These are phyloP conservation scores for Aegilops umbellulata DNA, from an alignment of 176 grass and related monocot species.

Conservation along the genomic window DNA sequence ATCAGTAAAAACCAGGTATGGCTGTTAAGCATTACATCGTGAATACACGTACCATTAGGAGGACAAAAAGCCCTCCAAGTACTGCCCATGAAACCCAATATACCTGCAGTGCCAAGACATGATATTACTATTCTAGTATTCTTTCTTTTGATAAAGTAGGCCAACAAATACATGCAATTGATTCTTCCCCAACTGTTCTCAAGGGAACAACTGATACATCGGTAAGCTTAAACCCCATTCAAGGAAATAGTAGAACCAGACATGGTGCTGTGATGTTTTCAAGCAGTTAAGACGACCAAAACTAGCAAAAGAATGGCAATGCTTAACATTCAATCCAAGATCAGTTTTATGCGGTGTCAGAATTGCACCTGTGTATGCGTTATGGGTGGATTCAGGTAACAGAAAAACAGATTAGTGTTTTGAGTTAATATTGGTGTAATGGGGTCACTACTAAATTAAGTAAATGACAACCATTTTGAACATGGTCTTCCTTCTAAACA, in stretches of 20 bases:
- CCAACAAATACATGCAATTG: no score
- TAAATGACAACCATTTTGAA: neutral
- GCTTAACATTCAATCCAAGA: no score
- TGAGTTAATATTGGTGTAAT: neutral
- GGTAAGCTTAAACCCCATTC: neutral
- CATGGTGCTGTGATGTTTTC: neutral
- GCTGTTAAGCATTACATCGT: constrained; percentile 24
- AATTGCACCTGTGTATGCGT: neutral
- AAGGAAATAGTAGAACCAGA: neutral
- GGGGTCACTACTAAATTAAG: neutral
- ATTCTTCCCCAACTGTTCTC: no score
- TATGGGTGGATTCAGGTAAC: neutral
- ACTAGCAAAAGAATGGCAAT: neutral
- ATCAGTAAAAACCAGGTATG: neutral
- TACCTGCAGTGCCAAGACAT: constrained; percentile 49
- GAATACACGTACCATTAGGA: constrained; percentile 59
- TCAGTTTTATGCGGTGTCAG: neutral
- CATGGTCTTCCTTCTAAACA: no score
- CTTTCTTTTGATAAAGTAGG: no score
- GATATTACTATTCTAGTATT: neutral
- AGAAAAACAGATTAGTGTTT: neutral
- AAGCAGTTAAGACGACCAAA: neutral
- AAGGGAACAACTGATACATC: no score
- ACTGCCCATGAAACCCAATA: constrained; percentile 90
- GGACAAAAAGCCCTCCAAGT: constrained; percentile 65